phyloP scores from a whole-genome alignment of 164 flowering plant genomes.

The Cinnamomum micranthum region DNA sequence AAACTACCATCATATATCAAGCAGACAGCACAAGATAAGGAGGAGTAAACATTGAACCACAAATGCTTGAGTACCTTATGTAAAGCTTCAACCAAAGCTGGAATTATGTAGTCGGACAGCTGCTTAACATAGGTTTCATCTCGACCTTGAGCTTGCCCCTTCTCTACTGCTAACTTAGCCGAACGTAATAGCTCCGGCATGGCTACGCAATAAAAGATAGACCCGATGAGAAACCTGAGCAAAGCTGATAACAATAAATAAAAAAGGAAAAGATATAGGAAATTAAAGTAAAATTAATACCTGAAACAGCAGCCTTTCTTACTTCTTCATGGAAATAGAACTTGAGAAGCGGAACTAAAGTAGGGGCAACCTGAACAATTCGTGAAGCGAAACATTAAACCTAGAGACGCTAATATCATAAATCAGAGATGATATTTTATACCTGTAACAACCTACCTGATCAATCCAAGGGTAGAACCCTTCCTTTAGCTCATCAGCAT shows the following conservation, averaged over 20 bases:
- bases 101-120: conserved; percentile 50
- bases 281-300: conserved; percentile 17
- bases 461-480: conserved; percentile 64
- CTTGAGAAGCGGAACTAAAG: conserved; percentile 57
- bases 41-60: neutral
- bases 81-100: conserved; percentile 55
- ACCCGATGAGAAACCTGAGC: neutral
- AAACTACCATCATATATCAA: neutral
- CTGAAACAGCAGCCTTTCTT: conserved; percentile 65
- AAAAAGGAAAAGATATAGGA: neutral
- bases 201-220: conserved; percentile 26
- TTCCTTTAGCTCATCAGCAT: conserved; percentile 62
- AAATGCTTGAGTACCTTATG: conserved; percentile 37
- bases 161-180: conserved; percentile 59
- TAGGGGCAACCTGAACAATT: conserved; percentile 52
- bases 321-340: conserved; percentile 70
- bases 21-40: neutral
- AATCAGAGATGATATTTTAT: no score
- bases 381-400: neutral
- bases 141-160: conserved; percentile 57
- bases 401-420: no score
- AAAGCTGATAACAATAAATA: neutral
- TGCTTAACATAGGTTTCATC: conserved; percentile 58
- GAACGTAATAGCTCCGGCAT: conserved; percentile 64
- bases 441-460: conserved; percentile 33